phyloP scores from a whole-genome alignment of 1,284 basidiomycete genomes.

The Dichomitus squalens region DNA sequence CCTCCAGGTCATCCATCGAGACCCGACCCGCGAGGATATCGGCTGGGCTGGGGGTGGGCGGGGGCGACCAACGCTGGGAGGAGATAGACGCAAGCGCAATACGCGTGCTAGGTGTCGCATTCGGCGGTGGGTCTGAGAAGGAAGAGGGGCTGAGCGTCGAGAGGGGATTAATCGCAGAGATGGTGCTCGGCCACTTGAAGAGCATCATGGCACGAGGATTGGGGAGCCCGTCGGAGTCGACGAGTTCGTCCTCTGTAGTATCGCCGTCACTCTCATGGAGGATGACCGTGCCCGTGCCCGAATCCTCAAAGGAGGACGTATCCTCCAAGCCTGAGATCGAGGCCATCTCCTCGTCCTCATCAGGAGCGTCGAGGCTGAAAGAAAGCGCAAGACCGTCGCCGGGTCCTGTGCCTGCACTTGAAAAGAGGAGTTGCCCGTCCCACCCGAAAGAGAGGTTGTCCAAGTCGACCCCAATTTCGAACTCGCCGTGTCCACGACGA shows the following conservation, averaged over 20 bases:
- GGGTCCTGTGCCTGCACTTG: constrained; percentile 9
- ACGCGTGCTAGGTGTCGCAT: constrained; percentile 31
- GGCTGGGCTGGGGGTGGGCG: constrained; percentile 49
- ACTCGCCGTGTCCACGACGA: constrained; percentile 30
- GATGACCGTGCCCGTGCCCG: constrained; percentile 36
- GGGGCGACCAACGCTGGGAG: constrained; percentile 35
- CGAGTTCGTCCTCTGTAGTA: constrained; percentile 69
- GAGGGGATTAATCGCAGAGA: constrained; percentile 73
- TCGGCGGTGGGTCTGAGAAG: constrained; percentile 13
- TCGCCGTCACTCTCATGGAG: constrained; percentile 36
- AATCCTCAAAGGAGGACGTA: constrained; percentile 37
- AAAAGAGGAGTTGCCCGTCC: constrained; percentile 30
- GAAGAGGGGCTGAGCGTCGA: constrained; percentile 64
- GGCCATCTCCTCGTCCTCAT: constrained; percentile 33
- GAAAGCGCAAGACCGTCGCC: constrained; percentile 23
- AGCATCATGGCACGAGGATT: constrained; percentile 74
- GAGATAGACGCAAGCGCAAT: constrained; percentile 35
- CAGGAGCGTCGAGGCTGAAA: constrained; percentile 14
- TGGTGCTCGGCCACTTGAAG: constrained; percentile 60
- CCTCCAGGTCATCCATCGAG: constrained; percentile 47
- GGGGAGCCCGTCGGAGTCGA: constrained; percentile 69
- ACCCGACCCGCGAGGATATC: constrained; percentile 66
- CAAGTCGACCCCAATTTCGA: constrained; percentile 34
- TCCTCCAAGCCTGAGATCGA: constrained; percentile 20
- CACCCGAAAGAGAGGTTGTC: constrained; percentile 31